phyloP scores from a whole-genome alignment of 2,329 filamentous ascomycete species.

The Ceratocystis lukuohia region DNA sequence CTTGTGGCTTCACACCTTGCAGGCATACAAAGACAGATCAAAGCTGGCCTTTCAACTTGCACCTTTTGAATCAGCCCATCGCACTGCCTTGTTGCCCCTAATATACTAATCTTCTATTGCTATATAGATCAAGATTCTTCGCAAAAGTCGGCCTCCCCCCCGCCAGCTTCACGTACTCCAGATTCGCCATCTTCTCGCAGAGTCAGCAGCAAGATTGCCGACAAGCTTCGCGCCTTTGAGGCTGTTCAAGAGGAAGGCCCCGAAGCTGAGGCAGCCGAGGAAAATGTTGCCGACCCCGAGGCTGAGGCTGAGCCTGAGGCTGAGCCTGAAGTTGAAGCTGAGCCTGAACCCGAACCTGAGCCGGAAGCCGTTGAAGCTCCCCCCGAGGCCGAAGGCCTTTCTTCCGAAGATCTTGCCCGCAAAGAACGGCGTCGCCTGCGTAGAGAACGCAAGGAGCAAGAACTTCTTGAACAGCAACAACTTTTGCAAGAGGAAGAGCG shows the following conservation, averaged over 20 bases:
- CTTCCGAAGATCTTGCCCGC: conserved; percentile 12
- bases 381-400: background rate
- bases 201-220: conserved; percentile 37
- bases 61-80: background rate
- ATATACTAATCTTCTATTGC: background rate
- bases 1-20: background rate
- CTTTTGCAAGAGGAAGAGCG: conserved; percentile 10
- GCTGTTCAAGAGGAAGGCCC: conserved; percentile 27
- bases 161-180: background rate
- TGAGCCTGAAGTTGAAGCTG: conserved; percentile 3
- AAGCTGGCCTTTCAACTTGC: background rate
- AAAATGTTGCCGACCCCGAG: background rate
- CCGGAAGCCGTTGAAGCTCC: conserved; percentile 1
- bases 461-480: conserved; percentile 12
- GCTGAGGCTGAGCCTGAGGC: background rate
- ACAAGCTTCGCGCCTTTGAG: conserved; percentile 45
- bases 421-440: conserved; percentile 18
- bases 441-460: conserved; percentile 14
- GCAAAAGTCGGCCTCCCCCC: conserved; percentile 10
- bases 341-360: conserved; percentile 4
- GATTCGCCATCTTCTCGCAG: conserved; percentile 7
- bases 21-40: background rate
- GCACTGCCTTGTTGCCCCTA: background rate
- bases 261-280: background rate
- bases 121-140: conserved; percentile 9